phyloP scores from a whole-genome alignment of 139 green algal genomes.

The Haematococcus lacustris region DNA sequence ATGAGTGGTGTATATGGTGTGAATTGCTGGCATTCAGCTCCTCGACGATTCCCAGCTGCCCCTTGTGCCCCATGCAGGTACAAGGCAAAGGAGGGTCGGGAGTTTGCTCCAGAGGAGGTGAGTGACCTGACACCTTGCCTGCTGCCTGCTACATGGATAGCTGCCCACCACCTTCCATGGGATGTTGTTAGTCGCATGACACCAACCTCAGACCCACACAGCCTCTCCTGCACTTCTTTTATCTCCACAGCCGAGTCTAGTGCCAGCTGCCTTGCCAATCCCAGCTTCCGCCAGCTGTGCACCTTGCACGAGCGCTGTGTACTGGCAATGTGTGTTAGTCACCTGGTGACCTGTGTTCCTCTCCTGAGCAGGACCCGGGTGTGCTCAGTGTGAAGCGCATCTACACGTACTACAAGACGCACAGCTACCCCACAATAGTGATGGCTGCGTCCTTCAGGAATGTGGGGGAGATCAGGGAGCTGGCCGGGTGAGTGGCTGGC shows the following conservation, averaged over 20 bases:
- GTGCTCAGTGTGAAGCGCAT: constrained; percentile 65
- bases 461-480: constrained; percentile 69
- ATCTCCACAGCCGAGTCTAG: too few species aligned
- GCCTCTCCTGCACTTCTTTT: too few species aligned
- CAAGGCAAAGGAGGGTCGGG: constrained; percentile 49
- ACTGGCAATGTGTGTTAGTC: background rate
- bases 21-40: too few species aligned
- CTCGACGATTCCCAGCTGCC: too few species aligned
- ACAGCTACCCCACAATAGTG: constrained; percentile 69
- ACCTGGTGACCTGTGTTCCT: background rate
- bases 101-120: constrained; percentile 54
- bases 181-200: too few species aligned
- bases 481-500: constrained; percentile 68
- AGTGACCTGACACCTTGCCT: background rate
- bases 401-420: constrained; percentile 81
- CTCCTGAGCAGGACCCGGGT: constrained; percentile 50
- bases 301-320: too few species aligned
- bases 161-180: background rate
- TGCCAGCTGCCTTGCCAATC: too few species aligned
- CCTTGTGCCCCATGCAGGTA: constrained; percentile 4
- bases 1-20: too few species aligned
- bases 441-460: constrained; percentile 89
- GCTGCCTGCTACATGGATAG: background rate
- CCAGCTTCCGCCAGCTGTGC: too few species aligned
- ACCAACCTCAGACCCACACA: too few species aligned